phyloP scores from a whole-genome alignment of 1,284 basidiomycete species.

The Mycena sp. region DNA sequence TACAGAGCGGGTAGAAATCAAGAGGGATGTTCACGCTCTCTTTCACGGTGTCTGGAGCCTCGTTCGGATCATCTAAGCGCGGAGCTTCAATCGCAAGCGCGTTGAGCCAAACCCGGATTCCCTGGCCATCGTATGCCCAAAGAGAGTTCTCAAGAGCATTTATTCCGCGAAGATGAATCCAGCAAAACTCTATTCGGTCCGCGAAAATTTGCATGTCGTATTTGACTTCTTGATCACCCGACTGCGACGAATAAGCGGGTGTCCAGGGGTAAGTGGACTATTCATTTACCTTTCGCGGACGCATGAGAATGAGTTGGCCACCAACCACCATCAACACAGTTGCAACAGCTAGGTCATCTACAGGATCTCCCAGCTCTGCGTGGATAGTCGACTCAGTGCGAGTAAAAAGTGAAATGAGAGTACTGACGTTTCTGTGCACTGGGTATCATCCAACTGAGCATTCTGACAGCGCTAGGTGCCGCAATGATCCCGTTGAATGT shows the following conservation, averaged over 20 bases:
- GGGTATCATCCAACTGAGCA: slow-evolving; percentile 98
- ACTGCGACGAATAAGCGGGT: slow-evolving; percentile 49
- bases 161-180: slow-evolving; percentile 96
- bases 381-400: not conserved
- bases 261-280: not conserved
- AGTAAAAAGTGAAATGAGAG: not conserved
- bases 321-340: slow-evolving; percentile 98
- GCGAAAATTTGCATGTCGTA: slow-evolving; percentile 99
- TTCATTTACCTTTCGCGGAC: slow-evolving; percentile 75
- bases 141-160: slow-evolving; percentile 95
- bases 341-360: slow-evolving; percentile 92
- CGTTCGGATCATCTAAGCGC: slow-evolving; percentile 41
- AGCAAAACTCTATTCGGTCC: slow-evolving; percentile 96
- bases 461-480: slow-evolving; percentile 86
- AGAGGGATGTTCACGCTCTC: slow-evolving; percentile 92
- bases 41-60: slow-evolving; percentile 75
- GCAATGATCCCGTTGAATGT: slow-evolving; percentile 93
- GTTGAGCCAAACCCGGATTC: slow-evolving; percentile 94
- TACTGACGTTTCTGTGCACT: slow-evolving; percentile 88
- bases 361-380: slow-evolving; percentile 91
- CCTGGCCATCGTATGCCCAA: slow-evolving; percentile 95
- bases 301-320: slow-evolving; percentile 89
- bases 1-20: slow-evolving; percentile 96
- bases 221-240: slow-evolving; percentile 89
- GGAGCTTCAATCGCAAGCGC: slow-evolving; percentile 87